phyloP scores from a whole-genome alignment of 768 basidiomycete genomes.

The Tephrocybe sp. region DNA sequence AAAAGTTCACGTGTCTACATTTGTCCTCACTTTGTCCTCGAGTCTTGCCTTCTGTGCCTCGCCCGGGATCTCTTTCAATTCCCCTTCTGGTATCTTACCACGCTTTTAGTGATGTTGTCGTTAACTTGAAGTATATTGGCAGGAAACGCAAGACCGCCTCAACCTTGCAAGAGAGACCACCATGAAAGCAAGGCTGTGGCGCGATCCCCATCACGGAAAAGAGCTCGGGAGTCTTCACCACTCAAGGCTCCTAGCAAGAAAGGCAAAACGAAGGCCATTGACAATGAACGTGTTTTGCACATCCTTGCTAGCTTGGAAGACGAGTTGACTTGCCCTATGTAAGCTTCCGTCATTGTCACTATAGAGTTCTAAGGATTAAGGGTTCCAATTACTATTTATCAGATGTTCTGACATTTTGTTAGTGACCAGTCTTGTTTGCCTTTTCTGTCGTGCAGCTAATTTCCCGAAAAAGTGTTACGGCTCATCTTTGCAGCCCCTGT shows the following conservation, averaged over 20 bases:
- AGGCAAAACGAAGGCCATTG: constrained; percentile 39
- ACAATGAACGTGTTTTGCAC: constrained; percentile 17
- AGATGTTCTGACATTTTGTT: constrained; percentile 76
- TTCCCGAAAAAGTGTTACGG: constrained; percentile 43
- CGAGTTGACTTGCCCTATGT: constrained; percentile 75
- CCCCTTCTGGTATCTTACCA: constrained; percentile 8
- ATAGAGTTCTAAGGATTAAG: background rate
- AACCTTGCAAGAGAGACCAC: background rate
- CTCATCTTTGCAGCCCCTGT: constrained; percentile 67
- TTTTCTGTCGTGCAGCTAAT: background rate
- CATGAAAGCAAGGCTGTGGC: background rate
- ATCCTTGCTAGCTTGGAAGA: constrained; percentile 52
- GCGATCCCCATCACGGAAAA: constrained; percentile 7
- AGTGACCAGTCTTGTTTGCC: constrained; percentile 20
- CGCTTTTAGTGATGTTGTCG: background rate
- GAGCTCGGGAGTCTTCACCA: constrained; percentile 11
- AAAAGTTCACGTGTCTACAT: background rate
- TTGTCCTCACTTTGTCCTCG: constrained; percentile 14
- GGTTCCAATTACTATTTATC: constrained; percentile 6
- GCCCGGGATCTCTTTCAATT: background rate
- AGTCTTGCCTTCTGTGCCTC: constrained; percentile 7
- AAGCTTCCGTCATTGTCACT: constrained; percentile 24
- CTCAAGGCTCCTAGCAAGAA: constrained; percentile 29
- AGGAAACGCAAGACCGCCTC: constrained; percentile 3
- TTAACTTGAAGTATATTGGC: background rate